Percentiles rank a stretch among this genome's conserved stretches.
Conservation (phyloP, 768 basidiomycete species). For the Lactifluus subvellereus region DNA sequence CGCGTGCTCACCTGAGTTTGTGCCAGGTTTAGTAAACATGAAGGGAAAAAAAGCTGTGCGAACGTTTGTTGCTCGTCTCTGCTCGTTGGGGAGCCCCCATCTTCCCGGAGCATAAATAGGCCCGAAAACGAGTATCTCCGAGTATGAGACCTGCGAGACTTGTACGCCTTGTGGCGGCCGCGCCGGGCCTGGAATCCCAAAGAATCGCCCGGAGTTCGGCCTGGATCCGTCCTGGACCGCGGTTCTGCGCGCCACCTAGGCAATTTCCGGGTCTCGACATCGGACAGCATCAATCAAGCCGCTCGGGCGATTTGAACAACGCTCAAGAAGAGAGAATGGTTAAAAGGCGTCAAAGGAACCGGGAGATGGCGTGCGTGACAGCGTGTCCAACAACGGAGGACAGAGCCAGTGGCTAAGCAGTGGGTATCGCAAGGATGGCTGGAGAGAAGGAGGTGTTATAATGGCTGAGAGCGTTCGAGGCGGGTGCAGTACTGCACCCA, state of each 20-base stretch:
- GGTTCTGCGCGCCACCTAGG: neutral
- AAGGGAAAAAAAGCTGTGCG: neutral
- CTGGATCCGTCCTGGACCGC: slow-evolving; percentile 2
- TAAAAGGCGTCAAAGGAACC: neutral
- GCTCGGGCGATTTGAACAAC: neutral
- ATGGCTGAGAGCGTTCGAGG: neutral
- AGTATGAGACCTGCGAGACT: neutral
- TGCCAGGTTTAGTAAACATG: slow-evolving; percentile 10
- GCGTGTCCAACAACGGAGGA: neutral
- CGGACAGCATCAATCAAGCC: neutral
- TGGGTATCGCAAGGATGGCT: neutral
- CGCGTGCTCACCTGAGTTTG: slow-evolving; percentile 4
- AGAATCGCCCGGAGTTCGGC: neutral
- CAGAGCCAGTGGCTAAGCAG: neutral
- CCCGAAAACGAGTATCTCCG: neutral
- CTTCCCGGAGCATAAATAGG: neutral
- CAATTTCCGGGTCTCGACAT: slow-evolving; percentile 2
- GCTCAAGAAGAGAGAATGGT: neutral
- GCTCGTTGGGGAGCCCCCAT: neutral
- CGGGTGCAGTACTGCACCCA: neutral
- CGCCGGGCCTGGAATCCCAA: neutral
- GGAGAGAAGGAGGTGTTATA: neutral
- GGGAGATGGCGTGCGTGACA: neutral
- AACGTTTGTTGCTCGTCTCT: neutral
- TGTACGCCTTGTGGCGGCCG: neutral